A percentile compares a stretch with the other conserved stretches of the same genome.
Evolutionary conservation across 2,329 filamentous ascomycete genomes (phyloP).

Genomic region (Zymoseptoria passerinii): DNA sequence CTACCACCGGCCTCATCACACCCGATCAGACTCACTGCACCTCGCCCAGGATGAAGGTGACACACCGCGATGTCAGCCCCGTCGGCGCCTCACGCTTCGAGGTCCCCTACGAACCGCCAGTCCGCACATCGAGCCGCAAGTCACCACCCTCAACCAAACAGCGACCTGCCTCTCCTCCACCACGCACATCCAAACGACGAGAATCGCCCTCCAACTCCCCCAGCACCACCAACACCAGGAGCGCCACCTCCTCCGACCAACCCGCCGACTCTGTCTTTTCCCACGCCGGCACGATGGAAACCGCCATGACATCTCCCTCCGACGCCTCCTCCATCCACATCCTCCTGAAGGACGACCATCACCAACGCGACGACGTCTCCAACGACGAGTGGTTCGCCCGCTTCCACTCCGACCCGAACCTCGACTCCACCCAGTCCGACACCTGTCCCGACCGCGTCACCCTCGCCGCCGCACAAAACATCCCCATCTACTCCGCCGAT

Average conservation of each 20-base stretch:
- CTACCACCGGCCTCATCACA: not conserved
- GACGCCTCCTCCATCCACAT: not conserved
- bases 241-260: conserved; percentile 5
- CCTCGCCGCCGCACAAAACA: conserved; percentile 26
- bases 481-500: conserved; percentile 51
- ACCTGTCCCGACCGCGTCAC: conserved; percentile 28
- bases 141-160: not conserved
- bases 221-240: conserved; percentile 8
- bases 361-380: not conserved
- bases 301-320: conserved; percentile 10
- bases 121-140: not conserved
- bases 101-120: conserved; percentile 17
- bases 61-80: conserved; percentile 19
- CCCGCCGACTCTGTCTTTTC: conserved; percentile 12
- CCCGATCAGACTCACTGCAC: too few species aligned
- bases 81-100: conserved; percentile 27
- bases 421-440: conserved; percentile 23
- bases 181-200: conserved; percentile 11
- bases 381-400: conserved; percentile 29
- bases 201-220: conserved; percentile 1
- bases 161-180: conserved; percentile 6
- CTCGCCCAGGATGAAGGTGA: not conserved
- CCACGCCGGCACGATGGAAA: conserved; percentile 10
- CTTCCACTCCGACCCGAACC: conserved; percentile 26
- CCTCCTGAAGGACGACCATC: not conserved